A percentile compares a stretch with the other conserved stretches of the same genome.
phyloP scores from a whole-genome alignment of 805 yeast genomes.

The Groenewaldozyma salmanticensis region DNA sequence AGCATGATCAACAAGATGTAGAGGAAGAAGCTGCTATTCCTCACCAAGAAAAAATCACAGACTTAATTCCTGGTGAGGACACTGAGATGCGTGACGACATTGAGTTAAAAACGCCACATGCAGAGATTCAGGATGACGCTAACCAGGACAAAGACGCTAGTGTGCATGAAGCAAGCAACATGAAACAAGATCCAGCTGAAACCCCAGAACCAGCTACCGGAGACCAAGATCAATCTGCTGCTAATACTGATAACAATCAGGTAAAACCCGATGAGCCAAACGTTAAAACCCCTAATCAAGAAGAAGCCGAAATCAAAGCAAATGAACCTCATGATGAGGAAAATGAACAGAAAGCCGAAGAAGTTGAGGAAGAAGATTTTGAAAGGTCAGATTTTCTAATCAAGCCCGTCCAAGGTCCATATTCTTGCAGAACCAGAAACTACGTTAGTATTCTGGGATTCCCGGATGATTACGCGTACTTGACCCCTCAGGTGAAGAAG shows the following conservation, averaged over 20 bases:
- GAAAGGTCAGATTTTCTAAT: conserved; percentile 2
- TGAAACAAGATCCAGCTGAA: too few species aligned
- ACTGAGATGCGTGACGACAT: conserved; percentile 5
- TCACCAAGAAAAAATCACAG: neutral
- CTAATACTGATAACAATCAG: neutral
- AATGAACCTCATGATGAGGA: conserved; percentile 15
- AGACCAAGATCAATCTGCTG: neutral
- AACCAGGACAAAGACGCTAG: neutral
- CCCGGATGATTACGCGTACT: conserved; percentile 11
- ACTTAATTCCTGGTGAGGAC: conserved; percentile 20
- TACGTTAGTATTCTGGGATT: conserved; percentile 10
- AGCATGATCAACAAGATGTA: conserved; percentile 13
- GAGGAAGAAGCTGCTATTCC: conserved; percentile 22
- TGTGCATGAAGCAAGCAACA: neutral
- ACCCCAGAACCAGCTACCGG: too few species aligned
- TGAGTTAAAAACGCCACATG: conserved; percentile 5
- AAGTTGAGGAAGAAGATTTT: conserved; percentile 6
- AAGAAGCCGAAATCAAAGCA: conserved; percentile 12
- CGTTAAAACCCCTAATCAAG: conserved; percentile 1
- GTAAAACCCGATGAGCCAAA: neutral
- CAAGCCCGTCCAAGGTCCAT: conserved; percentile 15
- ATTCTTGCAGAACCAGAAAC: conserved; percentile 7
- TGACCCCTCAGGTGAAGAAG: conserved; percentile 9
- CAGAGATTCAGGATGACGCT: neutral
- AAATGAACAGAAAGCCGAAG: conserved; percentile 11